Base-by-base conservation (phyloP, 2,329 filamentous ascomycete genomes). In the Fusarium verrucosum region DNA sequence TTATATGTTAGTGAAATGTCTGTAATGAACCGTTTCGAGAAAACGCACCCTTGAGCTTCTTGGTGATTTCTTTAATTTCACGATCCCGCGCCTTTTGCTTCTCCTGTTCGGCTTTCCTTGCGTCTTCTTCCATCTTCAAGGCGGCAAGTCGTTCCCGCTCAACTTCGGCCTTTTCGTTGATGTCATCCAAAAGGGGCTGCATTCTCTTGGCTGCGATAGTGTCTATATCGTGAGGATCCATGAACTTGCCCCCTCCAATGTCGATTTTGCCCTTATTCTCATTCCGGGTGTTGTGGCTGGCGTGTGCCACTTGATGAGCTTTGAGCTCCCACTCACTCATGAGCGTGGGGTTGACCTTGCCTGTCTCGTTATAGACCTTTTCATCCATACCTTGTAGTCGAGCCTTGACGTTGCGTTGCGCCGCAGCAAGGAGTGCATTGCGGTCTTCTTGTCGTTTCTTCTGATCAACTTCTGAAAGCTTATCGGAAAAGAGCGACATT, bases 161-260 rank as follows among this genome's bases (percentile, higher is more conserved):
- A 61, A 83, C 83, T 72, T 93, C 90, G 0, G 91, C 91, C 72
- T 89, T 91, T 47, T 91, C 88, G 50, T 89, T 88, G 62, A 97
- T 95, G 65, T 96, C 91, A 66, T 97, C 89, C 7, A 97, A 76
- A 0, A 95, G 87, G 6, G 94, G 94, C 74, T 94, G 91, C 16
- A 97, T 85, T 66, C 89, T 87, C 41, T 85, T 87, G 13, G 87
- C 85, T 4, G 94, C 94, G 66, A 97, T 91, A 7, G 87, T 87
- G 64, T 97, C 88, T 16, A 97, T 87, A 43, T 93, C 91, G 7
- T 87, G 82, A 68, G 90, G 87, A 33, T 92, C 87, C 81, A 97
- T 88, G 71, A 89, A 93, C 71, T 86, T 92, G 9, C 92, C 92
- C 40, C 90, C 89, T 6, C 94, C 94, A 51, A 97, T 87, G 64